Evolutionary conservation across 495 filamentous ascomycete genomes (phyloP).

Genomic region (Aspergillus wentii): DNA sequence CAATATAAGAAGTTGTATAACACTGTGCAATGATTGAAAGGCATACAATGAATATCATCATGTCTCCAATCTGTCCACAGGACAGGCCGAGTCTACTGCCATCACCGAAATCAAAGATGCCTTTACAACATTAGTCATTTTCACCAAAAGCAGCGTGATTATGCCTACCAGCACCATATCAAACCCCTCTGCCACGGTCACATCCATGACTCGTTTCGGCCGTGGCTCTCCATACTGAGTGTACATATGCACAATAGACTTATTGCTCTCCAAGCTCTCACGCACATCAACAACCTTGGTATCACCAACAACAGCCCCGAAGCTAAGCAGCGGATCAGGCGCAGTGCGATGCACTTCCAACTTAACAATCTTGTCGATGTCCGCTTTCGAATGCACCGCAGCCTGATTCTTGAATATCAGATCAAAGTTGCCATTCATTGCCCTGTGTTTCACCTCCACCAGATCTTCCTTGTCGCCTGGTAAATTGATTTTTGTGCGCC

Average conservation of each 20-base stretch:
- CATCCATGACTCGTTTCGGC: slow-evolving; percentile 8
- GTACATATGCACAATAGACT: neutral
- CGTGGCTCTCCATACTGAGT: neutral
- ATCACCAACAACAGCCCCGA: slow-evolving; percentile 1
- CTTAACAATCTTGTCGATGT: slow-evolving; percentile 7
- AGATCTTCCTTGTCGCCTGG: slow-evolving; percentile 14
- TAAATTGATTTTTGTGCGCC: slow-evolving; percentile 12
- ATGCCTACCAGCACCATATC: slow-evolving; percentile 13
- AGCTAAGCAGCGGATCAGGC: neutral
- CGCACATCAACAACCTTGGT: slow-evolving; percentile 15
- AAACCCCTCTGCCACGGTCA: slow-evolving; percentile 12
- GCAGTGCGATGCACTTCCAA: slow-evolving; percentile 4
- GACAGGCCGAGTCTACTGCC: too few relatives aligned
- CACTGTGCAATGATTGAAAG: too few relatives aligned
- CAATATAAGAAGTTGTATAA: too few relatives aligned
- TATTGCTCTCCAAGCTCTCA: slow-evolving; percentile 13
- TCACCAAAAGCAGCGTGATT: too few relatives aligned
- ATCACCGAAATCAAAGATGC: too few relatives aligned
- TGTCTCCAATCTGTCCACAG: too few relatives aligned
- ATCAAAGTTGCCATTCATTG: neutral
- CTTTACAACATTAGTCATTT: too few relatives aligned
- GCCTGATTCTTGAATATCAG: slow-evolving; percentile 11
- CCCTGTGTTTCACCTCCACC: slow-evolving; percentile 1
- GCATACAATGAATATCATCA: too few relatives aligned
- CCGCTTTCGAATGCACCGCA: slow-evolving; percentile 2